Evolutionary conservation across 306 rosid species (phyloP).

Genomic region (Gleditsia sinensis): DNA sequence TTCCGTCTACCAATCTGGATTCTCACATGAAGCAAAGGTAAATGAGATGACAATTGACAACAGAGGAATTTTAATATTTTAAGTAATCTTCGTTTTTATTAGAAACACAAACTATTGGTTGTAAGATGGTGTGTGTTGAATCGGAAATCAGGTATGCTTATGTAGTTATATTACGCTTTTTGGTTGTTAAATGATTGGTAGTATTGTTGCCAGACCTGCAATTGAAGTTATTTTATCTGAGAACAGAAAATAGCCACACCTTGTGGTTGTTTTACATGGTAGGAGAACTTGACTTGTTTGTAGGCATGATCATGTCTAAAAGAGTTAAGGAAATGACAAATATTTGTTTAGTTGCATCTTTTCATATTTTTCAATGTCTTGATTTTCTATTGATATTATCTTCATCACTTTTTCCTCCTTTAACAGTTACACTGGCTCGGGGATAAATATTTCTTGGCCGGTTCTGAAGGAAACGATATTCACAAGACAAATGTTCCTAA

Average conservation of each 20-base stretch:
- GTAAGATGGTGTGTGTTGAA: not conserved
- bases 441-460: slow-evolving; percentile 56
- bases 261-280: not conserved
- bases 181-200: not conserved
- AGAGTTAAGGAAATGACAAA: not conserved
- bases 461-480: slow-evolving; percentile 80
- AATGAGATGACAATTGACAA: slow-evolving; percentile 11
- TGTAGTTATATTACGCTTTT: not conserved
- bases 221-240: not conserved
- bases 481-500: slow-evolving; percentile 74
- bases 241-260: not conserved
- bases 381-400: not conserved
- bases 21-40: slow-evolving; percentile 77
- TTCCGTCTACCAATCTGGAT: slow-evolving; percentile 89
- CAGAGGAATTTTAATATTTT: not conserved
- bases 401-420: slow-evolving; percentile 15
- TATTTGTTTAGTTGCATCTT: not conserved
- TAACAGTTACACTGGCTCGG: slow-evolving; percentile 79
- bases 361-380: slow-evolving; percentile 1
- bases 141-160: not conserved
- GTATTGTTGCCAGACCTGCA: not conserved
- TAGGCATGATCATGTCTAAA: not conserved
- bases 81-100: not conserved
- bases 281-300: no score
- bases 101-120: not conserved